Base-by-base conservation (phyloP, 352 stramenopile species). In the Phytophthora pistaciae region DNA sequence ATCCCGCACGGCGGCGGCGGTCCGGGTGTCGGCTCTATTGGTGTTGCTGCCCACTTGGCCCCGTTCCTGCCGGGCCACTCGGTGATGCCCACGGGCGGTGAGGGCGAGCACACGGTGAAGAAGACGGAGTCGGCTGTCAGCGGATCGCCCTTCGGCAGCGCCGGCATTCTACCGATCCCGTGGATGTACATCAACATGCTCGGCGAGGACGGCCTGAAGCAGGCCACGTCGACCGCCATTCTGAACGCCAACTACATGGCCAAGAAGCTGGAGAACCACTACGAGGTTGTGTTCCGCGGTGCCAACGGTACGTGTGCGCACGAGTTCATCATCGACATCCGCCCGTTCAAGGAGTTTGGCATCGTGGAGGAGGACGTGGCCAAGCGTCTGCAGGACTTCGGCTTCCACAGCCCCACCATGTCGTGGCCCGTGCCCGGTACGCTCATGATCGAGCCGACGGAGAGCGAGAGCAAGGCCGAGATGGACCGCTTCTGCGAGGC, bases 181-280 rank as follows among this genome's bases (percentile, higher is more conserved):
- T 99, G 97, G 96, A 99, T 99, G 97, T 99, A 99, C 85, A 99
- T 99, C 72, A 98, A 99, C 83, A 99, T 99, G 97, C 87, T 99
- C 38, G 98, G 98, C 60, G 91, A 98, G 69, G 80, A 95, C 25
- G 98, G 98, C 18, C 77, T 99, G 7, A 98, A 98, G 75, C 88
- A 95, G 62, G 92, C 96, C 8, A 98, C 96, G 49, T 87, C 85
- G 48, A 86, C 96, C 60, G 98, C 98, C 29, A 99, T 99, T 84
- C 82, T 99, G 64, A 99, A 99, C 82, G 98, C 98, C 21, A 99
- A 99, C 84, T 99, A 99, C 95, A 99, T 99, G 95, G 96, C 98
- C 20, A 96, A 95, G 71, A 87, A 90, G 46, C 86, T 99, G 14
- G 90, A 97, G 69, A 87, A 84, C 52, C 91, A 98, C 73, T 99